A percentile compares a stretch with the other conserved stretches of the same genome.
Evolutionary conservation across 805 yeast species (phyloP).

Genomic region (Barnettozyma salicaria): DNA sequence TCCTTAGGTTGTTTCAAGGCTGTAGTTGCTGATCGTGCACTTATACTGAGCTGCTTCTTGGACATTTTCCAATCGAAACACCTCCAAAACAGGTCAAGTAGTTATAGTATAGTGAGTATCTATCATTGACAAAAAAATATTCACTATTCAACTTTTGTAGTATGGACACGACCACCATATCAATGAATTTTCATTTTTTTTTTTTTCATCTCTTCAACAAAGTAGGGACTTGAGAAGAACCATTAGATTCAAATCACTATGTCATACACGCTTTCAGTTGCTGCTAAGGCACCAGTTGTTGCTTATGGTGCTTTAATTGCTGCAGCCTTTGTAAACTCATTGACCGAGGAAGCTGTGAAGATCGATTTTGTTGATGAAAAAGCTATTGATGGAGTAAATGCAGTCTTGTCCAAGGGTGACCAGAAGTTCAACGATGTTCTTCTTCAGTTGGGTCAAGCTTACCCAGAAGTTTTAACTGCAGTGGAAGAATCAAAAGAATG

Average conservation of each 20-base stretch:
- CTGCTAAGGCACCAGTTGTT: slow-evolving; percentile 80
- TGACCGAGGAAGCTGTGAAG: slow-evolving; percentile 44
- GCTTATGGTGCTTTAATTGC: slow-evolving; percentile 79
- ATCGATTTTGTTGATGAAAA: slow-evolving; percentile 71
- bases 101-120: no score
- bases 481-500: slow-evolving; percentile 46
- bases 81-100: no score
- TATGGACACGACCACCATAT: no score
- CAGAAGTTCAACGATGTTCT: slow-evolving; percentile 36
- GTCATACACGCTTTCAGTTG: slow-evolving; percentile 50
- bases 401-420: slow-evolving; percentile 36
- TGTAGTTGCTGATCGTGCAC: slow-evolving; percentile 48
- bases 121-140: no score
- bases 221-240: no score
- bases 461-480: slow-evolving; percentile 38
- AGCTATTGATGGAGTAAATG: slow-evolving; percentile 42
- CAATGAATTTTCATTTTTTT: no score
- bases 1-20: slow-evolving; percentile 85
- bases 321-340: slow-evolving; percentile 61
- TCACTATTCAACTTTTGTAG: no score
- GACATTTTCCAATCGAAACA: no score
- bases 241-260: slow-evolving; percentile 25
- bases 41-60: slow-evolving; percentile 28
- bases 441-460: slow-evolving; percentile 42
- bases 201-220: background rate